Evolutionary conservation across 192 early-diverging fungal genomes (phyloP), one percentile per base, ranked within the genome.

Genomic region (Coemansia javaensis): DNA sequence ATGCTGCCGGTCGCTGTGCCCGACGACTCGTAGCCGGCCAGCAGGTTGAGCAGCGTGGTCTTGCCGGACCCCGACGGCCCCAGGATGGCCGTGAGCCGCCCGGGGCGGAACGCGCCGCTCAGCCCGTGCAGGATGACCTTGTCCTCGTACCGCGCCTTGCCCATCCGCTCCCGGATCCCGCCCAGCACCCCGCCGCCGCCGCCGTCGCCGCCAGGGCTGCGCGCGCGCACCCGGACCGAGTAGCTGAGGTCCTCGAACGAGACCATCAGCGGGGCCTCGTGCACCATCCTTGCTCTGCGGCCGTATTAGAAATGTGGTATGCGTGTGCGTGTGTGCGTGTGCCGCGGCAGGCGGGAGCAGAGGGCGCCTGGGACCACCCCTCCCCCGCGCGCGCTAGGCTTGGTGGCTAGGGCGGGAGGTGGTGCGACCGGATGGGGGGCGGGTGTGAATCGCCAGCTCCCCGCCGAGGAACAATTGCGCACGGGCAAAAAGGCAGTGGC

Each of bases 1-100:
- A 87, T 74, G 22, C 75, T 32, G 1, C 85, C 85, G 24, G 51
- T 59, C n/a, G 67, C 30, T 24, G 47, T 45, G 22, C 83, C 66
- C 34, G 52, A 41, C 46, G 75, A 41, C 20, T 66, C 33, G 42
- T 79, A 57, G 44, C 82, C 84, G 5, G 83, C 84, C 12, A 85
- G 45, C 23, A 85, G 25, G 33, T 84, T 82, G 13, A 86, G 64
- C 39, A 86, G 43, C 4, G 82, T 81, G 11, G 84, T 83, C 51
- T 86, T 86, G 22, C 84, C 84, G 2, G 72, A 79, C 21, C 82
- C 75, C 23, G 78, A 80, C 0, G 81, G 79, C 5, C 84, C 84
- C 64, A 86, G 75, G 40, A 86, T 81, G 10, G 78, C 83, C 0
- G 82, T 67, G 14, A 86, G 42, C 13, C 77, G 77, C 3, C 81